Conservation (phyloP, 768 basidiomycete genomes). For the Wakefieldia striispora region DNA sequence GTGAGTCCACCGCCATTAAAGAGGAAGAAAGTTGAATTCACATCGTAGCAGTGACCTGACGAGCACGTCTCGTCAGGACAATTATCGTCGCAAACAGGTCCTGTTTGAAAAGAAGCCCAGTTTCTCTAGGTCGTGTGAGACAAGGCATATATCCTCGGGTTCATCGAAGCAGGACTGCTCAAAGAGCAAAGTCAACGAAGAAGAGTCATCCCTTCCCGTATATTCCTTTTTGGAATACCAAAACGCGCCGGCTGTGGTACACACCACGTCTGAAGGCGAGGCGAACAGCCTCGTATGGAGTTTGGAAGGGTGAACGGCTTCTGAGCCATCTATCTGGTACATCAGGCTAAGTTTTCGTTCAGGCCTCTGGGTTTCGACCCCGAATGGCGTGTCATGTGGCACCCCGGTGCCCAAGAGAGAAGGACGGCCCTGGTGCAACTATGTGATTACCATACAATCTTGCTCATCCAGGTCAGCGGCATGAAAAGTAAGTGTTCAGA, state of each 20-base stretch:
- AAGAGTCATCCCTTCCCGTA: slow-evolving; percentile 20
- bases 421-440: slow-evolving; percentile 47
- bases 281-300: slow-evolving; percentile 39
- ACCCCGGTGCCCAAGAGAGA: slow-evolving; percentile 31
- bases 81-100: not conserved
- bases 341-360: not conserved
- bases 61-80: not conserved
- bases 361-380: slow-evolving; percentile 53
- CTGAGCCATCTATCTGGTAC: not conserved
- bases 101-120: not conserved
- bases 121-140: not conserved
- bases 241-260: slow-evolving; percentile 34
- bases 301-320: slow-evolving; percentile 34
- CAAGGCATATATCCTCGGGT: slow-evolving; percentile 1
- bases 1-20: slow-evolving; percentile 11
- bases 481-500: slow-evolving; percentile 40
- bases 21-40: not conserved
- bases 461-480: slow-evolving; percentile 47
- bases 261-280: slow-evolving; percentile 39
- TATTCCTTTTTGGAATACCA: slow-evolving; percentile 40
- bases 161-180: slow-evolving; percentile 4
- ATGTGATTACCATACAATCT: slow-evolving; percentile 39
- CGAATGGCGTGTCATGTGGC: slow-evolving; percentile 44
- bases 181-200: not conserved
- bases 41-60: slow-evolving; percentile 2